Conservation (phyloP, 805 yeast genomes). For the Sugiyamaella boreocaroliniensis region DNA sequence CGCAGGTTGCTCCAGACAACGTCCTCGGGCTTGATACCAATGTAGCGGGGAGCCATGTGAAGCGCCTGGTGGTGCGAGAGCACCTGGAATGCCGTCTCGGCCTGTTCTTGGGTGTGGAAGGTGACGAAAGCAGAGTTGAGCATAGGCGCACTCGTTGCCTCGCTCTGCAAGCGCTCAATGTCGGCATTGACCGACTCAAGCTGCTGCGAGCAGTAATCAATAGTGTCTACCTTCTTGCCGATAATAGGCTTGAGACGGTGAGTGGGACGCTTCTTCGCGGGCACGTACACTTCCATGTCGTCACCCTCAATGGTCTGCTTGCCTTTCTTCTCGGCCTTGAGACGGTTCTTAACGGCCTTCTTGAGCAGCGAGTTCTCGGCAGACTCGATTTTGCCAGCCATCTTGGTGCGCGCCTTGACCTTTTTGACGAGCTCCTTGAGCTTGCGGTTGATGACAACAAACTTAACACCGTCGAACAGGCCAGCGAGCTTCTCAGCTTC, state of each 20-base stretch:
- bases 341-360: constrained; percentile 55
- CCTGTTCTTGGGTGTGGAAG: constrained; percentile 77
- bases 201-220: constrained; percentile 61
- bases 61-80: constrained; percentile 44
- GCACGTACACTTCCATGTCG: constrained; percentile 41
- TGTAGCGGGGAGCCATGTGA: constrained; percentile 41
- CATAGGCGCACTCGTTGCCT: constrained; percentile 50
- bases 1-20: constrained; percentile 76
- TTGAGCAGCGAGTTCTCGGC: constrained; percentile 55
- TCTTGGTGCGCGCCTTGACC: constrained; percentile 51
- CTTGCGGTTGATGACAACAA: constrained; percentile 74
- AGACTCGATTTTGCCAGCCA: constrained; percentile 59
- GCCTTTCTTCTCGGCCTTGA: constrained; percentile 64
- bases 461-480: constrained; percentile 74
- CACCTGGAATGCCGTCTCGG: constrained; percentile 81
- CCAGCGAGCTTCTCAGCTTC: constrained; percentile 67
- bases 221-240: constrained; percentile 81
- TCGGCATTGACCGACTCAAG: constrained; percentile 64
- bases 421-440: constrained; percentile 45
- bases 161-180: constrained; percentile 51
- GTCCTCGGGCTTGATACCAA: constrained; percentile 74
- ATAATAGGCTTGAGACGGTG: constrained; percentile 63
- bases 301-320: constrained; percentile 25
- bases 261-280: constrained; percentile 73
- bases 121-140: constrained; percentile 79